Percentiles rank a stretch among this genome's conserved stretches.
Conservation (phyloP, 2,329 filamentous ascomycete genomes). For the Cordyceps pruinosa region DNA sequence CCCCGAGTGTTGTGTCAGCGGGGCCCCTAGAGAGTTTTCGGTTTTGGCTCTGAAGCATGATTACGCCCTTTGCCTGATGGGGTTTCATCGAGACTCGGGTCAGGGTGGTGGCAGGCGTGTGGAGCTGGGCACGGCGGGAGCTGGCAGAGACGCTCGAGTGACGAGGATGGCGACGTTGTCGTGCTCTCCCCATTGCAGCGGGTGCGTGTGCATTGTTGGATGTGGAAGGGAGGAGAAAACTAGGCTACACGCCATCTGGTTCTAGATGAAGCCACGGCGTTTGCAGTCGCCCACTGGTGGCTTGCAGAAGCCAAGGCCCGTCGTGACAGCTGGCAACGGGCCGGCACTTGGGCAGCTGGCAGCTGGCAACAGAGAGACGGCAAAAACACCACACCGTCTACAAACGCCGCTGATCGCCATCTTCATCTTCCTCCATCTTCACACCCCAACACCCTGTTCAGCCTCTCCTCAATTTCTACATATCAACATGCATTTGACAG, state of each 20-base stretch:
- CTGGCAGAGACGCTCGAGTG: neutral
- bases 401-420: neutral
- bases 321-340: neutral
- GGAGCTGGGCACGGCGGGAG: neutral
- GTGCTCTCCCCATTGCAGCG: neutral
- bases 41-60: conserved; percentile 6
- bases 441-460: neutral
- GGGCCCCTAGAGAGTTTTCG: conserved; percentile 1
- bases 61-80: conserved; percentile 3
- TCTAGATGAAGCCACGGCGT: conserved; percentile 3
- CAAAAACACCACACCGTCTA: neutral
- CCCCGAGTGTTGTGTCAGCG: neutral
- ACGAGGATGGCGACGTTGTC: neutral
- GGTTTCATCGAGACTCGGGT: conserved; percentile 5
- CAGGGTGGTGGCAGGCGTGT: neutral
- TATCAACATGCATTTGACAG: neutral
- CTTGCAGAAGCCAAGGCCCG: neutral
- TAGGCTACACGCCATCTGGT: neutral
- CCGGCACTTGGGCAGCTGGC: neutral
- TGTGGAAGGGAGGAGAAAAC: neutral
- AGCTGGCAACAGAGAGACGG: neutral
- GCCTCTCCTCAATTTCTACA: neutral
- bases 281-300: neutral
- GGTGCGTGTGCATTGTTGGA: neutral
- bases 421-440: neutral